These are phyloP conservation scores for Ceratobasidium sp. DNA, from an alignment of 1,284 basidiomycete species.

Conservation along the genomic window DNA sequence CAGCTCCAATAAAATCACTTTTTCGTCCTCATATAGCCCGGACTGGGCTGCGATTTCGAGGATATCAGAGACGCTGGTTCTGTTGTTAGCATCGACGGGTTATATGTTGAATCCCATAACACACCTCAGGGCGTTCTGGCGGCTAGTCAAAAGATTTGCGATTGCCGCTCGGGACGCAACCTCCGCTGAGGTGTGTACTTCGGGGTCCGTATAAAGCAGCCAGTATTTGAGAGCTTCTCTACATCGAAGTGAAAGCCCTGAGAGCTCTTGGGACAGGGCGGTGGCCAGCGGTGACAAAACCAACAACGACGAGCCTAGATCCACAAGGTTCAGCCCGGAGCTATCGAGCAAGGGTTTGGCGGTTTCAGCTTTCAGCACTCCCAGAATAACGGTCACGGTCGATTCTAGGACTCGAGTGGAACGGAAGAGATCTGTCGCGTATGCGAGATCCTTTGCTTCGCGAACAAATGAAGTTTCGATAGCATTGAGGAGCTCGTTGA, in stretches of 20 bases:
- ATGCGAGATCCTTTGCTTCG: slow-evolving; percentile 5
- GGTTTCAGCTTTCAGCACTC: background rate
- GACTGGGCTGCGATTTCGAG: slow-evolving; percentile 12
- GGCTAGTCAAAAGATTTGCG: slow-evolving; percentile 8
- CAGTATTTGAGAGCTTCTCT: background rate
- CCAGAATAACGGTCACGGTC: background rate
- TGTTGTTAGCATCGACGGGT: background rate
- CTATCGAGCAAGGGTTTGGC: background rate
- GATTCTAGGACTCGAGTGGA: background rate
- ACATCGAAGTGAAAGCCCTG: background rate
- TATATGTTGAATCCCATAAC: background rate
- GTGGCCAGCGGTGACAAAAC: background rate
- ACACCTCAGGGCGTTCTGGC: slow-evolving; percentile 2
- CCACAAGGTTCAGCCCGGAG: background rate
- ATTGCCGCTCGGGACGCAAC: background rate
- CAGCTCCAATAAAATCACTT: slow-evolving; percentile 10
- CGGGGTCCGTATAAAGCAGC: background rate
- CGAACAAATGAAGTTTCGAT: background rate
- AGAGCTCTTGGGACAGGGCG: background rate
- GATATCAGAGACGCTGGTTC: slow-evolving; percentile 11
- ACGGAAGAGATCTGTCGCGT: background rate
- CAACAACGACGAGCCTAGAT: background rate
- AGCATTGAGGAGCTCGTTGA: background rate
- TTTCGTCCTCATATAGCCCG: slow-evolving; percentile 24
- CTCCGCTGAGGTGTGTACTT: background rate